phyloP scores from a whole-genome alignment of 108 stramenopile species.

The Epithemia pelagica region DNA sequence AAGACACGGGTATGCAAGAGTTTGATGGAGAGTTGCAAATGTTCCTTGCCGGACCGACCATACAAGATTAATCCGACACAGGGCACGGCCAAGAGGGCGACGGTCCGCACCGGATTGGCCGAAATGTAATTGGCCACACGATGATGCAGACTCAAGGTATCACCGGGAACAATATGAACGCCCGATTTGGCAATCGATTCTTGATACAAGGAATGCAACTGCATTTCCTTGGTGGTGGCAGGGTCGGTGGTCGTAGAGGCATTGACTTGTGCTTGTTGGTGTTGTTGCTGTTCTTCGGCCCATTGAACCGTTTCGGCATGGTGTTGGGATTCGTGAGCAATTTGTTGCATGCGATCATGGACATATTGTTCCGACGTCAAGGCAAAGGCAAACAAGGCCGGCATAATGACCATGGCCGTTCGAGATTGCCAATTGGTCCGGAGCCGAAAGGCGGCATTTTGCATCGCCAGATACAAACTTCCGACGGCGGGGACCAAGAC shows the following conservation, averaged over 20 bases:
- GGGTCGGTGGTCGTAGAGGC: slow-evolving; percentile 19
- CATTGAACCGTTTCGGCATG: slow-evolving; percentile 51
- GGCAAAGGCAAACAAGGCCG: slow-evolving; percentile 67
- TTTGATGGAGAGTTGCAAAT: slow-evolving; percentile 53
- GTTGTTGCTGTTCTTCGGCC: no score
- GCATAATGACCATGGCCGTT: slow-evolving; percentile 76
- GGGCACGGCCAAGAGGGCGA: slow-evolving; percentile 55
- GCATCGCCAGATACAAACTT: not conserved
- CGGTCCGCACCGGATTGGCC: slow-evolving; percentile 70
- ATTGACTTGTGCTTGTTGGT: no score
- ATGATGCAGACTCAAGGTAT: slow-evolving; percentile 42
- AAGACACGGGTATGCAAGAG: slow-evolving; percentile 83
- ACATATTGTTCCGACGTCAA: slow-evolving; percentile 54
- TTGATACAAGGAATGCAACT: slow-evolving; percentile 43
- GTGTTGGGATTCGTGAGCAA: slow-evolving; percentile 65
- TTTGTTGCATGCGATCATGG: slow-evolving; percentile 56
- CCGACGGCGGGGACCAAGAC: slow-evolving; percentile 5
- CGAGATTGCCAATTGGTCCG: slow-evolving; percentile 63
- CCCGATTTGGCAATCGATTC: slow-evolving; percentile 51
- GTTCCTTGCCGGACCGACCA: slow-evolving; percentile 57
- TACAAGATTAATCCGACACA: slow-evolving; percentile 65
- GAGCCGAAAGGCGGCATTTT: not conserved
- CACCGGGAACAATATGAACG: slow-evolving; percentile 62
- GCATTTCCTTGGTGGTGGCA: slow-evolving; percentile 22
- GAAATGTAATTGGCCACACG: slow-evolving; percentile 68